Evolutionary conservation across 2,329 filamentous ascomycete genomes (phyloP).

Genomic region (Colletotrichum tamarilloi): DNA sequence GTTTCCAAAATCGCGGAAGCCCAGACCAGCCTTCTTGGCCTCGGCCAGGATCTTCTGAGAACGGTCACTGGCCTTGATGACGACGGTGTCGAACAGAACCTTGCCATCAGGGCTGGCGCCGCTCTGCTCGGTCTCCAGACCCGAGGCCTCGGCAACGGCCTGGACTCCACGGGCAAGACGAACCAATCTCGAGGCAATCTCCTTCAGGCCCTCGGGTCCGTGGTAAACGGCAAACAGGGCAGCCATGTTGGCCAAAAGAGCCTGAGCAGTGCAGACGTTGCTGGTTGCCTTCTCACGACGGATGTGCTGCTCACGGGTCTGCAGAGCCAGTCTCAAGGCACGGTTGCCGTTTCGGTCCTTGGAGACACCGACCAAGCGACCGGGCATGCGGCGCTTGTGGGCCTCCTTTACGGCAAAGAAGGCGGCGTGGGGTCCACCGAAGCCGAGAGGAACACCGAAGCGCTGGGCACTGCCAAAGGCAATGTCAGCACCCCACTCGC

Average conservation of each 20-base stretch:
- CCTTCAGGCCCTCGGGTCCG: slow-evolving; percentile 83
- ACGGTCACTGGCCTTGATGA: slow-evolving; percentile 67
- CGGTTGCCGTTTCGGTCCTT: slow-evolving; percentile 87
- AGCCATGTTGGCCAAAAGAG: slow-evolving; percentile 93
- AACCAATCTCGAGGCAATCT: slow-evolving; percentile 83
- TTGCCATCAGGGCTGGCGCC: slow-evolving; percentile 66
- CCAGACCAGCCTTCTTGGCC: slow-evolving; percentile 63
- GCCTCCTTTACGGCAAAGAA: slow-evolving; percentile 95
- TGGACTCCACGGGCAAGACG: slow-evolving; percentile 78
- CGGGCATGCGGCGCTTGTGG: slow-evolving; percentile 94
- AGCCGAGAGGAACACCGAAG: slow-evolving; percentile 91
- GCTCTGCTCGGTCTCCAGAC: slow-evolving; percentile 70
- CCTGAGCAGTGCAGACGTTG: slow-evolving; percentile 97
- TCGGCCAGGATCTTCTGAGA: slow-evolving; percentile 62
- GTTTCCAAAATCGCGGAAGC: slow-evolving; percentile 71
- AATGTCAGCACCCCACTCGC: slow-evolving; percentile 95
- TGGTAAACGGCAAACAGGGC: slow-evolving; percentile 96
- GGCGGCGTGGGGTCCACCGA: slow-evolving; percentile 93
- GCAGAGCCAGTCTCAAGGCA: slow-evolving; percentile 85
- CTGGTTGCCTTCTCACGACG: slow-evolving; percentile 96
- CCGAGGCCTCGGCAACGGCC: slow-evolving; percentile 69
- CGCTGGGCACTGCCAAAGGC: slow-evolving; percentile 94
- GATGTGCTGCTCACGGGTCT: slow-evolving; percentile 97
- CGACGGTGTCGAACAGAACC: slow-evolving; percentile 83
- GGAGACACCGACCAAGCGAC: slow-evolving; percentile 88